phyloP scores from a whole-genome alignment of 257 asterid genomes.

The Solanum ossicruentum region DNA sequence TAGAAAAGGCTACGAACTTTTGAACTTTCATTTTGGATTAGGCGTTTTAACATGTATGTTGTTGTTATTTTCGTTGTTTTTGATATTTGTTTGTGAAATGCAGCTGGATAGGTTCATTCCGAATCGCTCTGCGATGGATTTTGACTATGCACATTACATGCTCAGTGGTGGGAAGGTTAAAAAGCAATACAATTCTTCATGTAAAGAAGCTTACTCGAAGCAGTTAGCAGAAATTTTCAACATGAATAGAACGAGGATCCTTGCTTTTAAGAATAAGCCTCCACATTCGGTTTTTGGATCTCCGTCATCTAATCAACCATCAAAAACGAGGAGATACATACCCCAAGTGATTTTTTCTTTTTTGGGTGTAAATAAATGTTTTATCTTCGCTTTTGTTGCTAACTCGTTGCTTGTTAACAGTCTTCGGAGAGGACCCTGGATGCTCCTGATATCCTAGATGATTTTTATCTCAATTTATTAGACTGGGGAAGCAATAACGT shows the following conservation, averaged over 20 bases:
- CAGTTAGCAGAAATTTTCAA: constrained; percentile 70
- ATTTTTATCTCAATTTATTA: constrained; percentile 69
- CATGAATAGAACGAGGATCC: constrained; percentile 76
- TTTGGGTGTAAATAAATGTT: not conserved
- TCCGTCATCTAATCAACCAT: constrained; percentile 30
- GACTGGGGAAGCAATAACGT: constrained; percentile 93
- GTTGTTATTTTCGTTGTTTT: not conserved
- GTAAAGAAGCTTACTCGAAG: constrained; percentile 74
- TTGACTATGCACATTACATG: constrained; percentile 83
- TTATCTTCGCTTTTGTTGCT: not conserved
- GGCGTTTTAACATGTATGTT: not conserved
- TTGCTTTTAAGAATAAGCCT: constrained; percentile 88
- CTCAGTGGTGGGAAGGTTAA: constrained; percentile 60
- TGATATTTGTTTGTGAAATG: not conserved
- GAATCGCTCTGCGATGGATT: constrained; percentile 89
- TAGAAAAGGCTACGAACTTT: not conserved
- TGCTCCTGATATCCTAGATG: constrained; percentile 87
- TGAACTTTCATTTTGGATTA: not conserved
- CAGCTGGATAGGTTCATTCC: constrained; percentile 98
- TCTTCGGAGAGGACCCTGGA: constrained; percentile 82
- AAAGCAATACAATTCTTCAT: constrained; percentile 80
- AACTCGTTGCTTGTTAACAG: constrained; percentile 23
- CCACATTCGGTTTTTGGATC: constrained; percentile 43
- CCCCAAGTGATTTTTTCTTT: constrained; percentile 51
- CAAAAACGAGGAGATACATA: constrained; percentile 55